Evolutionary conservation across 768 basidiomycete genomes (phyloP), one percentile per base, ranked within the genome.

Genomic region (Termitomyces sp.): DNA sequence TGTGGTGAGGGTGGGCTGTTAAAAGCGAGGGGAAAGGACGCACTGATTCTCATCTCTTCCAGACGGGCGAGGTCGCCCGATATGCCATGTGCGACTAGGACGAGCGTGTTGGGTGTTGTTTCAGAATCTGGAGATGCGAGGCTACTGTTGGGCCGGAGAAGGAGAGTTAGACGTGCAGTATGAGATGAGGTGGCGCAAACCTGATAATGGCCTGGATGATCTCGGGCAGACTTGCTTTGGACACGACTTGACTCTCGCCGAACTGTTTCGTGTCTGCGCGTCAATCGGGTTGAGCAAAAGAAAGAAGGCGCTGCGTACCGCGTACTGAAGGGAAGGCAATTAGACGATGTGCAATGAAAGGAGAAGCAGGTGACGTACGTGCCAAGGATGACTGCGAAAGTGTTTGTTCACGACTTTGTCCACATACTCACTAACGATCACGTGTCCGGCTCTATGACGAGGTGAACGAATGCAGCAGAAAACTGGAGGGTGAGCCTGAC

Each of bases 41-140:
- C 65, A 91, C 90, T 87, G 65, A 91, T 88, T 70, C 83, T 85
- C 81, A 91, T 85, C 46, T 91, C 88, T 52, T 89, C 86, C 37
- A 92, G 73, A 17, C 83, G 77, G 40, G 79, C 73, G 14, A 91
- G 69, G 60, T 85, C 79, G 3, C 76, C 77, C 37, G 73, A 70
- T 40, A 82, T 66, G 23, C 76, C 77, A 63, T 91, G 88, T 2
- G 77, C 85, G 12, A 93, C 81, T 5, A 93, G 73, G 16, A 92
- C 86, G 35, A 93, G 81, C 2, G 35, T 50, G 25, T 70, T 84
- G 83, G 86, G 66, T 0, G 74, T 70, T 14, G 82, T 86, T 63
- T 93, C 91, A 1, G 87, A 85, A 64, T 91, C 89, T 0, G 90
- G 91, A 61, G 83, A 87, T 6, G 81, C 73, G 21, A 91, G 78